Evolutionary conservation across 305 asterid genomes (phyloP).

Genomic region (Solanum hybrid): DNA sequence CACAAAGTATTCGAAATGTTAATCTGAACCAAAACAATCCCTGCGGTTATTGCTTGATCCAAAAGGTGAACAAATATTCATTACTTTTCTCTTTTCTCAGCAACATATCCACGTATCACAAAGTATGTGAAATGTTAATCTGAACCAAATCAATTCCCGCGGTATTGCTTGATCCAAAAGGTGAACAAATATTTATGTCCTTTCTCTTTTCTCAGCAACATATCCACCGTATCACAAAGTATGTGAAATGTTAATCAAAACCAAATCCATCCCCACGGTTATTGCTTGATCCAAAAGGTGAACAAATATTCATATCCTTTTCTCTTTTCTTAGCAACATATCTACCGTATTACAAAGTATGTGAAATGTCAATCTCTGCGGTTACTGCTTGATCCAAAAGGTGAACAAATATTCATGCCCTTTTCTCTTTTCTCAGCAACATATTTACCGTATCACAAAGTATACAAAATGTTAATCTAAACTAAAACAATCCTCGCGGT

Average conservation of each 20-base stretch:
- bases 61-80: neutral
- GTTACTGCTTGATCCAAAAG: no score
- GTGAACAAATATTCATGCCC: no score
- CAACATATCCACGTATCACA: neutral
- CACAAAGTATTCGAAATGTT: neutral
- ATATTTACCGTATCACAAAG: no score
- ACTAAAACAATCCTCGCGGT: neutral
- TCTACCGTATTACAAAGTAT: no score
- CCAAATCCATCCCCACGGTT: no score
- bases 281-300: neutral
- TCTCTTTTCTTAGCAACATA: neutral
- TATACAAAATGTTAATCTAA: no score
- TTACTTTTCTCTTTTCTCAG: neutral
- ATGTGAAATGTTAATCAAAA: no score
- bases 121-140: neutral
- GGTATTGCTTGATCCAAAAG: neutral
- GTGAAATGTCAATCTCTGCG: rapidly evolving
- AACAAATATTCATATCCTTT: no score
- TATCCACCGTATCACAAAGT: neutral
- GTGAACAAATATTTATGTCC: neutral
- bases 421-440: neutral
- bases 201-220: neutral
- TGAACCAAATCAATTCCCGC: no score
- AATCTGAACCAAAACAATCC: no score
- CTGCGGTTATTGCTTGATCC: neutral